Percentiles rank a stretch among this genome's conserved stretches.
Conservation (phyloP, 345 rosid species). For the Luvunga scandens region DNA sequence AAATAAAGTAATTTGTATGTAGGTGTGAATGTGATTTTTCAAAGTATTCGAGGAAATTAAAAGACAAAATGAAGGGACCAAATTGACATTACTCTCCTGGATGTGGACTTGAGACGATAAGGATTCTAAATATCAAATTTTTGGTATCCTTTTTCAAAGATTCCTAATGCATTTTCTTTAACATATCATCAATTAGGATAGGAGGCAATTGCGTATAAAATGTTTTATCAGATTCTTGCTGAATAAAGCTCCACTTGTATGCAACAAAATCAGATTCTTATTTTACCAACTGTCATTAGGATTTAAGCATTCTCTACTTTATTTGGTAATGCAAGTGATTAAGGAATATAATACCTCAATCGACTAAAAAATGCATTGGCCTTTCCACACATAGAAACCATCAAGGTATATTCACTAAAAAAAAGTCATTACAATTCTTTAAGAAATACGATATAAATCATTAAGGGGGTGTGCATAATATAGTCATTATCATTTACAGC, state of each 20-base stretch:
- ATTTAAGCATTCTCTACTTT: background rate
- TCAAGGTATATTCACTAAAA: background rate
- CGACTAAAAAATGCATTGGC: background rate
- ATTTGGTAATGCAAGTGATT: background rate
- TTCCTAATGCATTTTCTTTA: conserved; percentile 8
- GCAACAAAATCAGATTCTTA: background rate
- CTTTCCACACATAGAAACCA: background rate
- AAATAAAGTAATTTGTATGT: too few species aligned
- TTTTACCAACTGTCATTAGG: background rate
- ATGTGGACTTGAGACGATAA: conserved; percentile 24
- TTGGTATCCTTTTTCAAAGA: background rate
- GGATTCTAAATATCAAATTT: conserved; percentile 16
- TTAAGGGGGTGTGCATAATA: too few species aligned
- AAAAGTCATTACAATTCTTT: background rate
- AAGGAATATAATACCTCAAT: background rate
- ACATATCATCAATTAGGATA: background rate
- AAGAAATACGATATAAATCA: background rate
- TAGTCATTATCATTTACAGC: too few species aligned
- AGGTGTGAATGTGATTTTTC: too few species aligned
- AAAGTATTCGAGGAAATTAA: background rate
- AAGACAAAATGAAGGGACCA: background rate
- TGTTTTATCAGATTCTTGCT: background rate
- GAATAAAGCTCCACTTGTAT: background rate
- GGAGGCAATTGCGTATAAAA: too few species aligned
- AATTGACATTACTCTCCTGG: background rate